Base-by-base conservation (phyloP, 495 filamentous ascomycete genomes). In the Neurospora sp. region DNA sequence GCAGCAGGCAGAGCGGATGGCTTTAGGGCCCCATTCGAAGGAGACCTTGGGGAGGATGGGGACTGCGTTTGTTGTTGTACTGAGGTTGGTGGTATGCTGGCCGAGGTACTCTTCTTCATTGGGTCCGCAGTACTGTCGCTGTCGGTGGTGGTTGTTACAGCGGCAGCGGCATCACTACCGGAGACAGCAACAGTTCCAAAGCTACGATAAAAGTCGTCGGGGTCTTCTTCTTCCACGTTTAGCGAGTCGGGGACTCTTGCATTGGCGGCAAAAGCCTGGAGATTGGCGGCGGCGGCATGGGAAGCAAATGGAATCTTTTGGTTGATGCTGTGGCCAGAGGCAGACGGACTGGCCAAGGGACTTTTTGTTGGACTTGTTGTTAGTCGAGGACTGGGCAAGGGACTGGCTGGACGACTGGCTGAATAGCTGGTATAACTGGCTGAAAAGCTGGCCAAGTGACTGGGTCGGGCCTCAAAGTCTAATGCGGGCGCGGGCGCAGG, bases 181-280 rank as follows among this genome's bases (percentile, higher is more conserved):
- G 31, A 4, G 27, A 27, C 27, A 35, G 31, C 2, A 2, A 2
- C 31, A 14, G 20, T 59, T 59, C 20, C 48, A 66, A 66, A 85
- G 77, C 80, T 83, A 75, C 83, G 81, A 77, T 89, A 88, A 76
- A 87, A 89, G 71, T 87, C 82, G 82, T 84, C 86, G 42, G 85
- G 85, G 72, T 86, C 42, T 46, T 46, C 18, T 46, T 20, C 16
- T 80, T 77, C 79, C 75, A 73, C 76, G 70, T 77, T 77, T 75
- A 79, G 74, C 74, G 78, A 76, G 74, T 81, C 76, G 77, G 78
- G 76, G 48, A 79, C 70, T 66, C 54, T 35, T 20, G 74, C 73
- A 77, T 81, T 80, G 73, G 73, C 72, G 72, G 79, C 76, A 81
- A 78, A 77, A 70, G 78, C 77, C 69, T 76, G 73, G 70, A 76